Evolutionary conservation across 805 yeast genomes (phyloP).

Genomic region (Pichia insulana): DNA sequence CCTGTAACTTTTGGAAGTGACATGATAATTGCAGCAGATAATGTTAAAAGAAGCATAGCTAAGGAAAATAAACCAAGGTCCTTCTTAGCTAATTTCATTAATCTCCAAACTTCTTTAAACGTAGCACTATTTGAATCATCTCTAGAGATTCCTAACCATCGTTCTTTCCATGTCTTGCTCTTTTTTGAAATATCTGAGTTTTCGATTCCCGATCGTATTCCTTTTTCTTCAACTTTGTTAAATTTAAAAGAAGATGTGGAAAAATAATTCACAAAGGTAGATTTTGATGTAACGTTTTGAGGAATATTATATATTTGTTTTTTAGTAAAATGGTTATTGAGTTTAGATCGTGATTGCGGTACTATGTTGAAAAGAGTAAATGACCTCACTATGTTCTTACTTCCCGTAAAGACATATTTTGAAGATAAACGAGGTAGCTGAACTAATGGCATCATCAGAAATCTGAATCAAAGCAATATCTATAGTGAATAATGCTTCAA

Average conservation of each 20-base stretch:
- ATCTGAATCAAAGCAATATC: too few relatives aligned
- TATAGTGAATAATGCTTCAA: too few relatives aligned
- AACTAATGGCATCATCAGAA: too few relatives aligned
- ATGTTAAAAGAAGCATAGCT: constrained; percentile 36
- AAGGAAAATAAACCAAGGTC: constrained; percentile 36
- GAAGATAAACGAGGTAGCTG: too few relatives aligned
- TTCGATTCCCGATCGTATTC: constrained; percentile 1
- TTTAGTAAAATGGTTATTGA: too few relatives aligned
- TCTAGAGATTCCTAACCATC: constrained; percentile 23
- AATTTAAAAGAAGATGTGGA: not conserved
- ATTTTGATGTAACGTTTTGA: too few relatives aligned
- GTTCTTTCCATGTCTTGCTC: constrained; percentile 20
- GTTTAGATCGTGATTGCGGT: too few relatives aligned
- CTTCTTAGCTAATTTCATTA: constrained; percentile 34
- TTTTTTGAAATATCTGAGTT: not conserved
- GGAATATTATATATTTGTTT: too few relatives aligned
- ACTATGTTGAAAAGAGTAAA: too few relatives aligned
- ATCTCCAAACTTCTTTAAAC: constrained; percentile 31
- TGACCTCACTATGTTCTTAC: too few relatives aligned
- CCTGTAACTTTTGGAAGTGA: constrained; percentile 50
- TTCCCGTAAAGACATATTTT: too few relatives aligned
- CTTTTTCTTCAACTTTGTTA: not conserved
- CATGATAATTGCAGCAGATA: constrained; percentile 44
- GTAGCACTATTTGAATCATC: constrained; percentile 29
- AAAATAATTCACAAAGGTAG: not conserved